phyloP scores from a whole-genome alignment of 805 yeast species.

The Ogataea chonburiensis region DNA sequence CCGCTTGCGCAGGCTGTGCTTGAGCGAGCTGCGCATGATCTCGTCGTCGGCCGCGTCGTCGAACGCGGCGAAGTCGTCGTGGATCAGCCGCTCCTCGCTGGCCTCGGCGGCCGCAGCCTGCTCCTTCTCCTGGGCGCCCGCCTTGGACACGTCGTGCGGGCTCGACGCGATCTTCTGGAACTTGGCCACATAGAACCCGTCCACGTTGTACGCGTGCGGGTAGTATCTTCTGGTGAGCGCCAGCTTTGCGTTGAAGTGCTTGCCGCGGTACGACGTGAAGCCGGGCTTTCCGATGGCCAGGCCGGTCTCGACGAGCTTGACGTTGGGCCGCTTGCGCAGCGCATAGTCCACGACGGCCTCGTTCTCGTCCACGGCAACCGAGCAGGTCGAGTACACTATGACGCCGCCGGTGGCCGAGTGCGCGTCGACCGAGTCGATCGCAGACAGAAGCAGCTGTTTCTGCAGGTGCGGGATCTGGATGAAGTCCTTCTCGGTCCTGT shows the following conservation, averaged over 20 bases:
- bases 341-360: conserved; percentile 99
- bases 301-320: conserved; percentile 88
- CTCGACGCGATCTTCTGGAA: conserved; percentile 88
- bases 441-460: conserved; percentile 87
- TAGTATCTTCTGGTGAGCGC: conserved; percentile 90
- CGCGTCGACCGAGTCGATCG: conserved; percentile 97
- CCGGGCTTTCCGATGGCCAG: conserved; percentile 95
- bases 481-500: conserved; percentile 94
- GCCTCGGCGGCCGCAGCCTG: conserved; percentile 76
- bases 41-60: conserved; percentile 73
- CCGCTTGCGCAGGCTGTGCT: conserved; percentile 61
- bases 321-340: conserved; percentile 92
- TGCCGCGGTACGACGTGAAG: conserved; percentile 90
- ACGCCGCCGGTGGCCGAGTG: conserved; percentile 88
- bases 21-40: conserved; percentile 67
- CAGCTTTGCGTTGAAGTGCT: conserved; percentile 75
- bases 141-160: conserved; percentile 79
- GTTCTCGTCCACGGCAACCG: conserved; percentile 97
- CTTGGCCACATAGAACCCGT: conserved; percentile 97
- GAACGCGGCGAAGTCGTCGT: conserved; percentile 83
- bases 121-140: conserved; percentile 88
- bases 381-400: conserved; percentile 96
- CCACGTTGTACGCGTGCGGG: conserved; percentile 98
- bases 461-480: conserved; percentile 95
- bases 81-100: conserved; percentile 71